phyloP scores from a whole-genome alignment of 345 rosid genomes.

The Eucalyptus rudis region DNA sequence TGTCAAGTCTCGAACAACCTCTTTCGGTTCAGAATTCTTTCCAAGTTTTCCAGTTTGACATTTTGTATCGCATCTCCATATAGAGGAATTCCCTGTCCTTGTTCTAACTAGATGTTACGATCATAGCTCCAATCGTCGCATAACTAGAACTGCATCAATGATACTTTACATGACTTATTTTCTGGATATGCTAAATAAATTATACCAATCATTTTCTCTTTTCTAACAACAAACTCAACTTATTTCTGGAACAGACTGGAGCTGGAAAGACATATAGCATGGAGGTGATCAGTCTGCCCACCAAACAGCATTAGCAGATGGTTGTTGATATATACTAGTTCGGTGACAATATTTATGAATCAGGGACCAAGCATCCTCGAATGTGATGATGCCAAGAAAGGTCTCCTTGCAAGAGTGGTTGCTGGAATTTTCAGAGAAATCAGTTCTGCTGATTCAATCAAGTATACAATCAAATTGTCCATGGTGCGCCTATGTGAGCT shows the following conservation, averaged over 20 bases:
- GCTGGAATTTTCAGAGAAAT: slow-evolving; percentile 52
- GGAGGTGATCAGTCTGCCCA: slow-evolving; percentile 37
- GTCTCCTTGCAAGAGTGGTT: slow-evolving; percentile 63
- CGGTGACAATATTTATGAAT: neutral
- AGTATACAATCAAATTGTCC: slow-evolving; percentile 40
- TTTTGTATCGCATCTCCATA: neutral
- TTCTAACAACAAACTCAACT: neutral
- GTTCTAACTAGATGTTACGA: neutral
- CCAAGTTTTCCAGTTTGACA: neutral
- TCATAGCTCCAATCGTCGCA: neutral
- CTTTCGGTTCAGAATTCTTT: neutral
- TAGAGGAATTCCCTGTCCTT: neutral
- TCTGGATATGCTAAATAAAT: neutral
- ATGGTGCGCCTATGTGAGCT: slow-evolving; percentile 32
- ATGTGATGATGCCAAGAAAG: slow-evolving; percentile 46
- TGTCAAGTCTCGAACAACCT: neutral
- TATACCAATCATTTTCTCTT: neutral
- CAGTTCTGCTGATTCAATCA: slow-evolving; percentile 26
- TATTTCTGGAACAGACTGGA: slow-evolving; percentile 54
- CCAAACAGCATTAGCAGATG: neutral
- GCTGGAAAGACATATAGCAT: slow-evolving; percentile 88
- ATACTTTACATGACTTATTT: neutral
- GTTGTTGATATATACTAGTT: neutral
- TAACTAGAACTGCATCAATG: neutral
- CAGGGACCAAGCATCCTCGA: slow-evolving; percentile 60